Conservation (phyloP, 129 eudicot species). For the sunflower (Helianthus annuus) region HanXRQr2.0-SUNRISE NC_035441.2:101470971-101471470, state of each 20-base stretch:
- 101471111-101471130: too few species aligned
- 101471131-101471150: too few species aligned
- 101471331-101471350: constrained; percentile 26
- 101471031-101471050: not conserved
- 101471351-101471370: constrained; percentile 29
- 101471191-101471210: too few species aligned
- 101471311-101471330: constrained; percentile 13
- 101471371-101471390: constrained; percentile 1
- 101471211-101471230: too few species aligned
- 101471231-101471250: too few species aligned
- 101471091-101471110: too few species aligned
- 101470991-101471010: not conserved
- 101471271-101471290: not conserved
- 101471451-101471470: not conserved
- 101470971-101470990: not conserved
- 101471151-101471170: too few species aligned
- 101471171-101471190: too few species aligned
- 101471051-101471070: not conserved
- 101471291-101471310: not conserved
- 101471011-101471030: too few species aligned
- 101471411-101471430: constrained; percentile 22
- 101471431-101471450: not conserved
- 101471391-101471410: constrained; percentile 19
- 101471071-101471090: too few species aligned
- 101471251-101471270: too few species aligned